Evolutionary conservation across 495 filamentous ascomycete species (phyloP), one percentile per base, ranked within the genome.

Genomic region (Penicillium odoratum): DNA sequence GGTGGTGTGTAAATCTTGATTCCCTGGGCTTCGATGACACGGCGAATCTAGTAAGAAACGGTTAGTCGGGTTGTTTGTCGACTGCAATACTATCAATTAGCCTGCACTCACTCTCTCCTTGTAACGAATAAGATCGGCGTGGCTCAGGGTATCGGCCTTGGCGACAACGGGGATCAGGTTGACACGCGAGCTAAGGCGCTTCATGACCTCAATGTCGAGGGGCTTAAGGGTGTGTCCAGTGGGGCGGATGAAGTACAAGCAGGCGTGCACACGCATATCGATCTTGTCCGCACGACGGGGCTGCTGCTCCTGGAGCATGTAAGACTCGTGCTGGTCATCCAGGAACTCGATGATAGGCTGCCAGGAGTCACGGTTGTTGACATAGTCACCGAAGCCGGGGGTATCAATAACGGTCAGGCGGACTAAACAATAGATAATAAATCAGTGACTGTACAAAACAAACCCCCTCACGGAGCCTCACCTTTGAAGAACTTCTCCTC

Each of bases 401-500:
- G 94, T 98, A 74, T 98, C 94, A 70, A 98, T 98, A 60, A 98
- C 94, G 49, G 94, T 98, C 58, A 98, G 80, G 69, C 94, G 93
- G 68, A 98, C 94, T 98, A 74, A 52, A 65, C 61, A 43, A 48
- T 42, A 42, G 46, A 45, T 47, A 47, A 64, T 67, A 64, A 66
- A 59, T 29, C 18, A 40, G 40, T 44, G 44, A 48, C 33, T 40
- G 18, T 43, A 29, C 13, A 2, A 28, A 48, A 45, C 34, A 49
- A 18, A 40, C 13, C 7, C 38, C n/a, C 45, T 30, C 16, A 30
- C 26, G 30, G 13, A 16, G 2, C 16, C 56, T 15, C 33, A 98
- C 93, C 93, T 83, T 98, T 98, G 87, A 98, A 98, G 83, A 98
- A 98, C 83, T 98, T 98, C 86, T 98, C 94, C 80, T 98, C 94